phyloP scores from a whole-genome alignment of 2,329 filamentous ascomycete genomes.

The Dryadomyces sulphureus region DNA sequence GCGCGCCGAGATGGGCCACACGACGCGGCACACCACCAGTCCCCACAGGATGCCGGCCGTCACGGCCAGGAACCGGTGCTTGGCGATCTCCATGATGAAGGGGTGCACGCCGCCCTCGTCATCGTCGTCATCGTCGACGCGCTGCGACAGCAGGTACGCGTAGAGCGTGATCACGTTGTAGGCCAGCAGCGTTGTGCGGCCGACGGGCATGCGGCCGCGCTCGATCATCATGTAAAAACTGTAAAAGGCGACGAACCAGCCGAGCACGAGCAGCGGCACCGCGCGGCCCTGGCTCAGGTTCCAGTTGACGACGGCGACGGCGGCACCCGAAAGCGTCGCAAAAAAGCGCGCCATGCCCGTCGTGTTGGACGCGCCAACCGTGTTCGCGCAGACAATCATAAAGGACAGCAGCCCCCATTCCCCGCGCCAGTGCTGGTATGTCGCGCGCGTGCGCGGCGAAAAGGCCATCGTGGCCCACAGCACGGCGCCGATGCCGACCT shows the following conservation, averaged over 20 bases:
- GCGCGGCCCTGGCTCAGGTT: constrained; percentile 59
- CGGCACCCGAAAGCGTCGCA: constrained; percentile 70
- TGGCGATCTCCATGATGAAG: constrained; percentile 73
- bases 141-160: constrained; percentile 74
- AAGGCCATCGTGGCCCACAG: constrained; percentile 86
- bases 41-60: constrained; percentile 83
- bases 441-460: constrained; percentile 58
- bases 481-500: constrained; percentile 81
- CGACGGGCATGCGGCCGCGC: constrained; percentile 72
- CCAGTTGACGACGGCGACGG: constrained; percentile 66
- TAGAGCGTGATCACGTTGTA: constrained; percentile 95
- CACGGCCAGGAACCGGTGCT: constrained; percentile 78
- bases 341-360: constrained; percentile 76
- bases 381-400: constrained; percentile 98
- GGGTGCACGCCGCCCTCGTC: constrained; percentile 78
- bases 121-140: constrained; percentile 67
- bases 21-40: constrained; percentile 70
- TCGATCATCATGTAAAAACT: constrained; percentile 87
- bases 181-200: constrained; percentile 83
- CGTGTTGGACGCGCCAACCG: constrained; percentile 87
- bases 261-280: constrained; percentile 61
- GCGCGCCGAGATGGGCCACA: constrained; percentile 89
- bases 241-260: constrained; percentile 65
- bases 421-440: constrained; percentile 78
- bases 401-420: constrained; percentile 96